Conservation (phyloP, 805 yeast genomes). For the Candida easanensis region DNA sequence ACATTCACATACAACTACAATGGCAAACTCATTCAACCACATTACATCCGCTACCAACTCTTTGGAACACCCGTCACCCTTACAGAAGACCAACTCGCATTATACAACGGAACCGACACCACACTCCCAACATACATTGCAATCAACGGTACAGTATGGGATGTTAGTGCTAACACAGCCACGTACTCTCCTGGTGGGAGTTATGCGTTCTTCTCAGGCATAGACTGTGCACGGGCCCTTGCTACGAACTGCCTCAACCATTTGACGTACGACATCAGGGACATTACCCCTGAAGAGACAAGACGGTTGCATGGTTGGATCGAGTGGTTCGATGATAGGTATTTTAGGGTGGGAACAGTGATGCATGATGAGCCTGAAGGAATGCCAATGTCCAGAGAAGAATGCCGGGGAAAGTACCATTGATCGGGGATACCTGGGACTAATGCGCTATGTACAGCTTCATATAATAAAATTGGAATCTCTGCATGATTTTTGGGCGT, state of each 20-base stretch:
- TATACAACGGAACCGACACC: constrained; percentile 42
- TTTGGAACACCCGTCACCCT: constrained; percentile 26
- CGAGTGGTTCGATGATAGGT: constrained; percentile 26
- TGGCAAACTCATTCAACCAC: constrained; percentile 41
- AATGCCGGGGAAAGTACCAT: constrained; percentile 20
- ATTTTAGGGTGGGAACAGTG: constrained; percentile 24
- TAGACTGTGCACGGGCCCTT: constrained; percentile 54
- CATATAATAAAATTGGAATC: too few relatives aligned
- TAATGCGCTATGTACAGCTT: too few relatives aligned
- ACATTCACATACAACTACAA: constrained; percentile 45
- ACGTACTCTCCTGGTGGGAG: constrained; percentile 49
- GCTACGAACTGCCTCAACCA: constrained; percentile 61
- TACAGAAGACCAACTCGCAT: constrained; percentile 37
- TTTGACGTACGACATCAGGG: constrained; percentile 51
- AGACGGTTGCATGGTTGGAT: constrained; percentile 28
- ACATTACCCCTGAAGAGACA: constrained; percentile 36
- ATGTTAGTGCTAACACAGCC: constrained; percentile 41
- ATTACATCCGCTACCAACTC: constrained; percentile 28
- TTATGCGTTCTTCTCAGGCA: constrained; percentile 48
- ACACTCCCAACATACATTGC: constrained; percentile 47
- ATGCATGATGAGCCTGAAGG: constrained; percentile 10
- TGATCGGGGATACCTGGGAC: neutral
- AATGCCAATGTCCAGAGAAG: constrained; percentile 15
- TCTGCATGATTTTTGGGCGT: too few relatives aligned
- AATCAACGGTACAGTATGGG: constrained; percentile 51